A percentile compares a stretch with the other conserved stretches of the same genome.
Conservation (phyloP, 179 eudicot species). For the Heliamphora pulchella region DNA sequence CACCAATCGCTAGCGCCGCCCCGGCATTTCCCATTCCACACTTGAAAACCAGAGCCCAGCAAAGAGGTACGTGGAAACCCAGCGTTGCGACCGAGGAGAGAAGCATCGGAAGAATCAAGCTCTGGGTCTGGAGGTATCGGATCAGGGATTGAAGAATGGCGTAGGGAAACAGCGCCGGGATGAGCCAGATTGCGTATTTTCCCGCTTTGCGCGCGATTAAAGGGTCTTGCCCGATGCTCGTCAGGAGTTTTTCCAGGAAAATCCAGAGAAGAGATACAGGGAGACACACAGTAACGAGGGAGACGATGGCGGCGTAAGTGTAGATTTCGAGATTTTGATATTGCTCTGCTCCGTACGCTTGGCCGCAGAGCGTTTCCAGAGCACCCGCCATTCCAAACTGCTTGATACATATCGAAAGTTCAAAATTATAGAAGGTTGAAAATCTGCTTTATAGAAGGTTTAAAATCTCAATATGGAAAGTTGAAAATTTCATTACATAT, state of each 20-base stretch:
- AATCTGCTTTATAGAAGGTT: no score
- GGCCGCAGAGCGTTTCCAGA: constrained; percentile 36
- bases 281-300: constrained; percentile 24
- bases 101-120: constrained; percentile 30
- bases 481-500: no score
- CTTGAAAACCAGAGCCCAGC: constrained; percentile 28
- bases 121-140: constrained; percentile 27
- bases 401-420: not conserved
- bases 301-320: constrained; percentile 24
- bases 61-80: constrained; percentile 23
- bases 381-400: constrained; percentile 34
- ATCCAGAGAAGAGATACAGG: constrained; percentile 31
- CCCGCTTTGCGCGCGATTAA: constrained; percentile 26
- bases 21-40: constrained; percentile 20
- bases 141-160: constrained; percentile 26
- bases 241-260: constrained; percentile 27
- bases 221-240: constrained; percentile 26
- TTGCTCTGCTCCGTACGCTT: constrained; percentile 35
- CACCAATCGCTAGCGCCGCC: constrained; percentile 28
- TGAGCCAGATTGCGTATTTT: constrained; percentile 21
- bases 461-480: no score
- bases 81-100: constrained; percentile 18
- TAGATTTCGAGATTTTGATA: constrained; percentile 28
- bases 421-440: no score
- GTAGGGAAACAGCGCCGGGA: constrained; percentile 27